phyloP scores from a whole-genome alignment of 2,329 filamentous ascomycete genomes.

The Zasmidium cellare region DNA sequence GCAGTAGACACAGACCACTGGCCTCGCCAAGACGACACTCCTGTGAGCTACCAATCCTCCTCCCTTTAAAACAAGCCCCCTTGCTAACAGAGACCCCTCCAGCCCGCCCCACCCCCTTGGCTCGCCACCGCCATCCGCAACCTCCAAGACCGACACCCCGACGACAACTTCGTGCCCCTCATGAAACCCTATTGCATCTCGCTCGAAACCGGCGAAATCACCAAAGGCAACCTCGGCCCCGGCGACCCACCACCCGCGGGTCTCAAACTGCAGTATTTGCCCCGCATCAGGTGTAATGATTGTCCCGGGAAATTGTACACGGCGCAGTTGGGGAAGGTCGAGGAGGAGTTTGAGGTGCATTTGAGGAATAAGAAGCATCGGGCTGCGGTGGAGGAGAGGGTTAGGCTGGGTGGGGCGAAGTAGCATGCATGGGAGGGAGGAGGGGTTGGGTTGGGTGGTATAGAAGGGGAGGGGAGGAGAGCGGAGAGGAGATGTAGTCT shows the following conservation, averaged over 20 bases:
- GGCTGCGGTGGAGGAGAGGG: slow-evolving; percentile 24
- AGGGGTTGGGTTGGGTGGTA: not conserved
- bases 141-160: slow-evolving; percentile 69
- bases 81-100: slow-evolving; percentile 6
- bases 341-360: slow-evolving; percentile 91
- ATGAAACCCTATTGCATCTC: slow-evolving; percentile 88
- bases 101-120: slow-evolving; percentile 89
- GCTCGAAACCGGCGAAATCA: slow-evolving; percentile 64
- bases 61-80: slow-evolving; percentile 9
- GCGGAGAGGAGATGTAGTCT: not conserved
- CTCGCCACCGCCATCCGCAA: slow-evolving; percentile 71
- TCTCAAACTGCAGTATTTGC: slow-evolving; percentile 78
- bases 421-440: not conserved
- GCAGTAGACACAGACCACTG: slow-evolving; percentile 67
- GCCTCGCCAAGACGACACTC: slow-evolving; percentile 57
- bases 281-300: slow-evolving; percentile 86
- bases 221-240: slow-evolving; percentile 45
- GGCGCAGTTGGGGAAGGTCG: slow-evolving; percentile 78
- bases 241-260: slow-evolving; percentile 59
- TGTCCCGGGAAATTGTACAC: slow-evolving; percentile 95
- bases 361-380: slow-evolving; percentile 76
- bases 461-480: not conserved
- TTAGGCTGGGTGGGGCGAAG: not conserved
- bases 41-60: slow-evolving; percentile 54
- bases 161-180: slow-evolving; percentile 80